Percentiles rank a stretch among this genome's conserved stretches.
Evolutionary conservation across 371 early-diverging fungal genomes (phyloP).

Genomic region (Blastocladiella emersonii): DNA sequence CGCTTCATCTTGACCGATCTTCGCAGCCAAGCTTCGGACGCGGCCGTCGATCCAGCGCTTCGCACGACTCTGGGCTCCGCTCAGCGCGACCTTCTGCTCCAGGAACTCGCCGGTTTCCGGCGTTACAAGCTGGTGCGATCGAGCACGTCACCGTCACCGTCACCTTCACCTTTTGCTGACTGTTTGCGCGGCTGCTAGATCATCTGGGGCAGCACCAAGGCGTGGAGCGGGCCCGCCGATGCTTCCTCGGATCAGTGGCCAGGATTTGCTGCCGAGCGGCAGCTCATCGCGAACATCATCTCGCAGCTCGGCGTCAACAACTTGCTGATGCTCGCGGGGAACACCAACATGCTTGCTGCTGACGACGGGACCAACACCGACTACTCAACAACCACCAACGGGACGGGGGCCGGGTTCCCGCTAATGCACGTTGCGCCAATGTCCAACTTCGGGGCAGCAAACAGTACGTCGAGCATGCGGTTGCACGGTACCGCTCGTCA

Average conservation of each 20-base stretch:
- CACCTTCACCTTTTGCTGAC: too few species aligned
- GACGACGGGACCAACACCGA: constrained; percentile 2
- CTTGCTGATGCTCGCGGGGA: not conserved
- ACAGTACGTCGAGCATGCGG: not conserved
- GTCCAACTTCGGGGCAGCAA: not conserved
- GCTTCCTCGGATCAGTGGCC: not conserved
- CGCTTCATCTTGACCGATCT: constrained; percentile 1
- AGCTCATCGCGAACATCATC: not conserved
- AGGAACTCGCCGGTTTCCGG: not conserved
- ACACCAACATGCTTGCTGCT: not conserved
- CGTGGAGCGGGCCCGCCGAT: not conserved
- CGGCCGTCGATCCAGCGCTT: too few species aligned
- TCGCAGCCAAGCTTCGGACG: too few species aligned
- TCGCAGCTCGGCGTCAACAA: not conserved
- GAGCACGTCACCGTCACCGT: too few species aligned
- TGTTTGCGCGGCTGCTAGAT: not conserved
- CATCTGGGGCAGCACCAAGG: not conserved
- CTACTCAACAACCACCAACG: not conserved
- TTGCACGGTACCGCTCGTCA: not conserved
- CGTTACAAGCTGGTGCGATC: not conserved
- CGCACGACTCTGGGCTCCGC: not conserved
- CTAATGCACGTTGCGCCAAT: not conserved
- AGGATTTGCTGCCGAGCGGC: not conserved
- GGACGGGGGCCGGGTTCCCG: constrained; percentile 1
- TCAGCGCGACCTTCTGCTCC: not conserved